Evolutionary conservation across 176 grass and related monocot species (phyloP).

Genomic region (Hordeum marinum): DNA sequence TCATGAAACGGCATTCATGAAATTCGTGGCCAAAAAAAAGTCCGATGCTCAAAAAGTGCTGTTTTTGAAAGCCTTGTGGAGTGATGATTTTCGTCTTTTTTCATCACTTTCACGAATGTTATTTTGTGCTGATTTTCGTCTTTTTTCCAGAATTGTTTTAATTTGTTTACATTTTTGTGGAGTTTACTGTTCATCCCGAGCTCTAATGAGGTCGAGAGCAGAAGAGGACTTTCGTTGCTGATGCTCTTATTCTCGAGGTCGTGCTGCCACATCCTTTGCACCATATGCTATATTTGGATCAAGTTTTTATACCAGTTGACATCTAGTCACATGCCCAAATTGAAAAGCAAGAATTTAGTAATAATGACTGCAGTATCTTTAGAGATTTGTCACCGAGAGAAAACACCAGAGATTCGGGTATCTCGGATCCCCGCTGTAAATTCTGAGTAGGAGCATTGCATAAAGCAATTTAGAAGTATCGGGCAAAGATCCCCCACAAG

Average conservation of each 20-base stretch:
- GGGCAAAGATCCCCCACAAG: neutral
- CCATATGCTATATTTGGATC: conserved; percentile 5
- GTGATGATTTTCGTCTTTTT: neutral
- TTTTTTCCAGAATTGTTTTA: too few species aligned
- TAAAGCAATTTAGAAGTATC: neutral
- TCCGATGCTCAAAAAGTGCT: too few species aligned
- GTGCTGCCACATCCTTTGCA: neutral
- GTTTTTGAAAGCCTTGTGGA: too few species aligned
- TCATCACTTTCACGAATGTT: too few species aligned
- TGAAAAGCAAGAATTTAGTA: neutral
- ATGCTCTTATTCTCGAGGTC: neutral
- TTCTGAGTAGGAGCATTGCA: neutral
- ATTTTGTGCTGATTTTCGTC: too few species aligned
- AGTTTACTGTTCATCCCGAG: too few species aligned
- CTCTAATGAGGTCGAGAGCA: too few species aligned
- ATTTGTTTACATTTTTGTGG: too few species aligned
- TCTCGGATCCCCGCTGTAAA: neutral
- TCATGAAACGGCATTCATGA: too few species aligned
- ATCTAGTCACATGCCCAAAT: neutral
- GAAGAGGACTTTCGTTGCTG: neutral
- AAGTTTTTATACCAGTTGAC: neutral
- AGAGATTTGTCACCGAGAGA: neutral
- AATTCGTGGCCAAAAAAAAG: too few species aligned
- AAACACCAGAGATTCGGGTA: neutral
- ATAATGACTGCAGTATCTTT: neutral